Percentiles rank a stretch among this genome's conserved stretches.
Conservation (phyloP, 495 filamentous ascomycete genomes). For the Haplographium delicatum region DNA sequence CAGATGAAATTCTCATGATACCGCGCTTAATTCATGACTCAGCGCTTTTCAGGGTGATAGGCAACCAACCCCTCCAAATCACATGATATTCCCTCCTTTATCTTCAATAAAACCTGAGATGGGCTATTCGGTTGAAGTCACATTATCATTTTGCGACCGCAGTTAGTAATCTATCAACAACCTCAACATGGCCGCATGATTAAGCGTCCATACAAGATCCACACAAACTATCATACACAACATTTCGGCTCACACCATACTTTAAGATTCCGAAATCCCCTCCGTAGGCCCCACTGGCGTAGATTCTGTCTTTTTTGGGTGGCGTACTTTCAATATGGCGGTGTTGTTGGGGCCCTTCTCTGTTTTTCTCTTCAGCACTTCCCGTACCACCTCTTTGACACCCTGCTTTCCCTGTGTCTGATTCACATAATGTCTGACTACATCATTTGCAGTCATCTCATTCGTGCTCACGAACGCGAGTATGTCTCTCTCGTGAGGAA, state of each 20-base stretch:
- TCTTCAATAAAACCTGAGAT: too few species aligned
- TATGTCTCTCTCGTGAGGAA: slow-evolving; percentile 73
- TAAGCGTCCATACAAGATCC: not conserved
- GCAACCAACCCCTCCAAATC: slow-evolving; percentile 11
- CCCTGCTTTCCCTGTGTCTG: slow-evolving; percentile 46
- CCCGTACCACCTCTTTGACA: slow-evolving; percentile 49
- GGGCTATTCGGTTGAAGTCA: not conserved
- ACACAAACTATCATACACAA: slow-evolving; percentile 3
- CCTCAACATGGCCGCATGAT: not conserved
- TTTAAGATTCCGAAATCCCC: not conserved
- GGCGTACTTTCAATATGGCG: slow-evolving; percentile 39
- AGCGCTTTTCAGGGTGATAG: slow-evolving; percentile 14
- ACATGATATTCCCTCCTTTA: slow-evolving; percentile 20
- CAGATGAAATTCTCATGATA: not conserved
- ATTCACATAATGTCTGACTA: slow-evolving; percentile 45
- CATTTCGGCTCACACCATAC: not conserved
- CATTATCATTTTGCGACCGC: slow-evolving; percentile 11
- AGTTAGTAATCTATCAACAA: slow-evolving; percentile 10
- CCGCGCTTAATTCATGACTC: slow-evolving; percentile 22
- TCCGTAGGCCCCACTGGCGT: not conserved
- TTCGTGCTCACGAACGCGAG: slow-evolving; percentile 43
- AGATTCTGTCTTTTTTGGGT: slow-evolving; percentile 6
- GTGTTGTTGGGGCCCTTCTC: slow-evolving; percentile 26
- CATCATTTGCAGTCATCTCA: slow-evolving; percentile 30
- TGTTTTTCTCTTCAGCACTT: slow-evolving; percentile 51